These are phyloP conservation scores for Fistulinella prunicolor DNA, from an alignment of 768 basidiomycete species.

Conservation along the genomic window DNA sequence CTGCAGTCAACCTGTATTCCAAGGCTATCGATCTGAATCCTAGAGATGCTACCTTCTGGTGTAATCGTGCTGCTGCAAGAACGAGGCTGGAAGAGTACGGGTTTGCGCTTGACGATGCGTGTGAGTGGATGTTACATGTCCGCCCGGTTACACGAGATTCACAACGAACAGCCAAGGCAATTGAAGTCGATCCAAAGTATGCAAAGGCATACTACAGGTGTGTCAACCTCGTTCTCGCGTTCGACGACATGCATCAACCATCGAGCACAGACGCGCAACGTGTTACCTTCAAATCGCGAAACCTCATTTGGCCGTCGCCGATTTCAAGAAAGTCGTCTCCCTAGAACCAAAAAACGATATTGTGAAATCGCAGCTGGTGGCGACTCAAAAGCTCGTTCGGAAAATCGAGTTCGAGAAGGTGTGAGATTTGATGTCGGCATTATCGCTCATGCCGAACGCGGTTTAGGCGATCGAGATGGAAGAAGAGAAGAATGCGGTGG, in stretches of 20 bases:
- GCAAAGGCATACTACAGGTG: constrained; percentile 88
- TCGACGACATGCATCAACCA: not conserved
- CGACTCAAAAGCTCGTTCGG: constrained; percentile 88
- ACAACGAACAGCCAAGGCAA: constrained; percentile 63
- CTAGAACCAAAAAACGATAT: constrained; percentile 86
- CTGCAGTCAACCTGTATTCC: constrained; percentile 76
- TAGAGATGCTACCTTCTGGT: constrained; percentile 85
- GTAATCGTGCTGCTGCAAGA: constrained; percentile 88
- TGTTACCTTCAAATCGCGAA: constrained; percentile 89
- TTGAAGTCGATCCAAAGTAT: constrained; percentile 84
- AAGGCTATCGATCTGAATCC: constrained; percentile 87
- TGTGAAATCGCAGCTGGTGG: constrained; percentile 74
- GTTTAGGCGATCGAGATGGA: constrained; percentile 86
- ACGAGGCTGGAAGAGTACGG: constrained; percentile 95
- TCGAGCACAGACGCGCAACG: constrained; percentile 65
- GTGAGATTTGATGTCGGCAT: constrained; percentile 2
- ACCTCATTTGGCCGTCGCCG: constrained; percentile 79
- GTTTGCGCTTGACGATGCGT: constrained; percentile 83
- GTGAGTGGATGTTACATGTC: constrained; percentile 44
- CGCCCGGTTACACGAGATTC: constrained; percentile 13
- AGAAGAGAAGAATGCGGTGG: constrained; percentile 77
- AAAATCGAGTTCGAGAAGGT: constrained; percentile 93
- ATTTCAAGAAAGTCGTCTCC: constrained; percentile 80
- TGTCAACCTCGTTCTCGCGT: constrained; percentile 12
- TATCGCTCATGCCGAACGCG: constrained; percentile 1